Evolutionary conservation across 2,329 filamentous ascomycete species (phyloP), one percentile per base, ranked within the genome.

Genomic region (Dryadomyces quercus-mongolicae): DNA sequence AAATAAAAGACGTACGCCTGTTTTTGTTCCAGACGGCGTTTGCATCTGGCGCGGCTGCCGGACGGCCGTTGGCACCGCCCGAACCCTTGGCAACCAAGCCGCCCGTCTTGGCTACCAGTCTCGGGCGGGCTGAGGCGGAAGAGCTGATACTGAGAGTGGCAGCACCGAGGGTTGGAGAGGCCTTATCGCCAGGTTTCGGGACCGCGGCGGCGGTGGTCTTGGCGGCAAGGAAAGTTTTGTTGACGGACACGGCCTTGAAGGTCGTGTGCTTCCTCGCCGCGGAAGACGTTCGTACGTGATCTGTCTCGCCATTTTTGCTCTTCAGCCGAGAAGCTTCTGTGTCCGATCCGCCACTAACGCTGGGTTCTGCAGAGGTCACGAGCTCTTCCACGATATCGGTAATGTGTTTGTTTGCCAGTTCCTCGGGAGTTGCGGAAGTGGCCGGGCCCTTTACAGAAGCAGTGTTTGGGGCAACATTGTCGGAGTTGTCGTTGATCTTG

Each of bases 21-120:
- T 93, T 94, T 70, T 90, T 91, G 71, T 93, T 94, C 88, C 88
- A 94, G 44, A 94, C 87, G 53, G 78, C 85, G 67, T 74, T 86
- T 34, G 80, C 76, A 66, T 91, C 86, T 15, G 87, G 85, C 25
- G 81, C 82, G 57, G 77, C 65, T 18, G 76, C 74, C 38, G 76
- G 63, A 58, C 84, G 82, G 8, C 81, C 78, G 62, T 81, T 84
- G 62, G 75, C 61, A 8, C 64, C 63, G 7, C 65, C 66, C 8
- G 51, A 21, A 51, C 78, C 74, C 47, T 80, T 68, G 48, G 75
- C 78, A 59, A 76, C 54, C 5, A 56, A 18, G 22, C 54, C 80
- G 31, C 81, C 85, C 9, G 83, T 81, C 66, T 92, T 92, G 54
- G 85, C 86, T 59, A 92, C 81, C 43, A 92, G 73, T 61, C 88